Conservation (phyloP, 768 basidiomycete genomes). For the Pleurotus sapidus region DNA sequence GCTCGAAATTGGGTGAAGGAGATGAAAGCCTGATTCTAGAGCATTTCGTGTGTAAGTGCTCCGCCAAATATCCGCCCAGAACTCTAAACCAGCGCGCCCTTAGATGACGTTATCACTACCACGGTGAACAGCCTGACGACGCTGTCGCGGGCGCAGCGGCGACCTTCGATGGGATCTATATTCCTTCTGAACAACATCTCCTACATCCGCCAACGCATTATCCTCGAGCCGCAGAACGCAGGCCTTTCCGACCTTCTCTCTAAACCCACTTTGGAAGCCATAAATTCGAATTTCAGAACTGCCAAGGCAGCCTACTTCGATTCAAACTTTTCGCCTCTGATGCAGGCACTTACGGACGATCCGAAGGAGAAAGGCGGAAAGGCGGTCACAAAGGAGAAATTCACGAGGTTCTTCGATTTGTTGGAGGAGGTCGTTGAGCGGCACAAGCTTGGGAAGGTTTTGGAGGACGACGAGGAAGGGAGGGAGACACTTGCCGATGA, state of each 20-base stretch:
- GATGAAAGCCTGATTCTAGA: slow-evolving; percentile 65
- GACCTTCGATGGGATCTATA: slow-evolving; percentile 67
- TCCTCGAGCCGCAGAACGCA: slow-evolving; percentile 48
- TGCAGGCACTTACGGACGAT: slow-evolving; percentile 65
- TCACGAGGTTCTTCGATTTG: slow-evolving; percentile 77
- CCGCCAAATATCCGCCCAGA: no score
- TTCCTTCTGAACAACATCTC: slow-evolving; percentile 81
- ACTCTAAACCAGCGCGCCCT: no score
- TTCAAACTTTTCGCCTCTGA: slow-evolving; percentile 74
- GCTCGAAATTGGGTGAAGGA: slow-evolving; percentile 41
- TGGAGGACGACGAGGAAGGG: slow-evolving; percentile 68
- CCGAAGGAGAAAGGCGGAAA: slow-evolving; percentile 58
- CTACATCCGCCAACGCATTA: slow-evolving; percentile 59
- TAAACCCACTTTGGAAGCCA: slow-evolving; percentile 54
- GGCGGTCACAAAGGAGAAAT: slow-evolving; percentile 75
- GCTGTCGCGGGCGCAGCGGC: slow-evolving; percentile 56
- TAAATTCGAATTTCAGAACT: slow-evolving; percentile 72
- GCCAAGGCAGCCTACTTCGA: slow-evolving; percentile 86
- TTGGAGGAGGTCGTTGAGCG: slow-evolving; percentile 79
- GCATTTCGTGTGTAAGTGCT: slow-evolving; percentile 66
- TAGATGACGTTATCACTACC: slow-evolving; percentile 77
- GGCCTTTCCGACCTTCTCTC: slow-evolving; percentile 52
- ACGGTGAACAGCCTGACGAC: slow-evolving; percentile 57
- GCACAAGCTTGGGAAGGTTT: slow-evolving; percentile 63
- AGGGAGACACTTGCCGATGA: slow-evolving; percentile 66